Percentiles rank a stretch among this genome's conserved stretches.
phyloP scores from a whole-genome alignment of 1,284 basidiomycete genomes.

The Salmacisia buchloeana region DNA sequence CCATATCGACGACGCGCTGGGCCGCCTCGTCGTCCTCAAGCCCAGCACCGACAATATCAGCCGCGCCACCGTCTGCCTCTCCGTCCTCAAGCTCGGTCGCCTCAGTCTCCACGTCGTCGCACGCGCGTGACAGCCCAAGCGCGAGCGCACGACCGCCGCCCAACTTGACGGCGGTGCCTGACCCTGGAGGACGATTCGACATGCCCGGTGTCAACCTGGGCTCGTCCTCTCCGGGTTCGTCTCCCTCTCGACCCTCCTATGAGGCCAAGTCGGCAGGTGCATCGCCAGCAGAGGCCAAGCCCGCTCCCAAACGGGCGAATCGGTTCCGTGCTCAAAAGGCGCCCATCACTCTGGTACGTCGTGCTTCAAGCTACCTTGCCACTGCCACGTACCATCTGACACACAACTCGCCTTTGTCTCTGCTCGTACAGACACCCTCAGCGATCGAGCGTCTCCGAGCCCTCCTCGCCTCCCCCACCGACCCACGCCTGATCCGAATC shows the following conservation, averaged over 20 bases:
- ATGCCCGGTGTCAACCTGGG: not conserved
- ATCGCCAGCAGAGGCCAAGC: not conserved
- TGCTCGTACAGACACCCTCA: conserved; percentile 64
- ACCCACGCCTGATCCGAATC: conserved; percentile 83
- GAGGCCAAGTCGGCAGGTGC: not conserved
- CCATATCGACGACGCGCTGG: too few relatives aligned
- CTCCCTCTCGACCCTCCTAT: not conserved
- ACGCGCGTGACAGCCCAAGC: too few relatives aligned
- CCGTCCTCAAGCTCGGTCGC: too few relatives aligned
- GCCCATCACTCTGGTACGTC: not conserved
- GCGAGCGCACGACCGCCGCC: too few relatives aligned
- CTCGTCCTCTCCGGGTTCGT: not conserved
- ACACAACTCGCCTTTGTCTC: not conserved
- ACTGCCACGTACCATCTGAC: not conserved
- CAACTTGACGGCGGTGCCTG: too few relatives aligned
- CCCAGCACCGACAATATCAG: too few relatives aligned
- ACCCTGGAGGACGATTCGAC: not conserved
- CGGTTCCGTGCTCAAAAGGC: conserved; percentile 1
- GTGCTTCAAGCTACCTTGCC: not conserved
- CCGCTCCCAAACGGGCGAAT: not conserved
- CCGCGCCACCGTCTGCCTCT: too few relatives aligned
- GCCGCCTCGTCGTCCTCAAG: too few relatives aligned
- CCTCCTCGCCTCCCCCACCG: conserved; percentile 68
- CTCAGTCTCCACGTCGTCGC: too few relatives aligned
- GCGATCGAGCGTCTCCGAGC: conserved; percentile 59